Percentiles rank a stretch among this genome's conserved stretches.
Evolutionary conservation across 2,329 filamentous ascomycete species (phyloP).

Genomic region (Trichothecium roseum): DNA sequence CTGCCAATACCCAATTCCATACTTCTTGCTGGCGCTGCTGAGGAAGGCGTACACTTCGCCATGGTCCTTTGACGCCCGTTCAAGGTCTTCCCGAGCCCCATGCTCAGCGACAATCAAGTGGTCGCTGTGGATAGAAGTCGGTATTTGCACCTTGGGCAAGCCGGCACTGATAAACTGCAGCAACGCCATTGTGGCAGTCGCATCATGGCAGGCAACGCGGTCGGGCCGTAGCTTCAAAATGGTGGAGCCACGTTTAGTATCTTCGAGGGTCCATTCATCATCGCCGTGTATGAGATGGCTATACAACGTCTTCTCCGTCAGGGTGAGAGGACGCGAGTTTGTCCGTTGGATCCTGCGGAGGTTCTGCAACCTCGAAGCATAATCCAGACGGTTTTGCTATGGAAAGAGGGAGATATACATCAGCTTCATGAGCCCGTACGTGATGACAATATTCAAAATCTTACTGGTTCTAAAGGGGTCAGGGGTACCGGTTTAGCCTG

Average conservation of each 20-base stretch:
- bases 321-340: slow-evolving; percentile 21
- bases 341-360: too few relatives aligned
- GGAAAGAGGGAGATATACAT: too few relatives aligned
- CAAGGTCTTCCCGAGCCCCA: slow-evolving; percentile 18
- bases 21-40: slow-evolving; percentile 87
- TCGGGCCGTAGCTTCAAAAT: slow-evolving; percentile 25
- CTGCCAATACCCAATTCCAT: slow-evolving; percentile 99
- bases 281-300: slow-evolving; percentile 21
- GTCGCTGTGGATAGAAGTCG: slow-evolving; percentile 28
- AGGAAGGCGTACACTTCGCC: slow-evolving; percentile 99
- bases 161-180: slow-evolving; percentile 31
- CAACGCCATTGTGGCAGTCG: slow-evolving; percentile 29
- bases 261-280: slow-evolving; percentile 12
- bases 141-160: slow-evolving; percentile 22
- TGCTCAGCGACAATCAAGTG: slow-evolving; percentile 23
- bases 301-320: slow-evolving; percentile 28
- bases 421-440: too few relatives aligned
- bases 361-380: too few relatives aligned
- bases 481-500: too few relatives aligned
- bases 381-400: too few relatives aligned
- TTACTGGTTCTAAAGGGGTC: too few relatives aligned
- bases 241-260: slow-evolving; percentile 24
- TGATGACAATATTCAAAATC: too few relatives aligned
- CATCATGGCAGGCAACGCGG: slow-evolving; percentile 30
- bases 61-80: slow-evolving; percentile 14